Percentiles rank a stretch among this genome's conserved stretches.
These are phyloP conservation scores for Astrocystis sublimbata DNA, from an alignment of 495 filamentous ascomycete species.

Conservation along the genomic window DNA sequence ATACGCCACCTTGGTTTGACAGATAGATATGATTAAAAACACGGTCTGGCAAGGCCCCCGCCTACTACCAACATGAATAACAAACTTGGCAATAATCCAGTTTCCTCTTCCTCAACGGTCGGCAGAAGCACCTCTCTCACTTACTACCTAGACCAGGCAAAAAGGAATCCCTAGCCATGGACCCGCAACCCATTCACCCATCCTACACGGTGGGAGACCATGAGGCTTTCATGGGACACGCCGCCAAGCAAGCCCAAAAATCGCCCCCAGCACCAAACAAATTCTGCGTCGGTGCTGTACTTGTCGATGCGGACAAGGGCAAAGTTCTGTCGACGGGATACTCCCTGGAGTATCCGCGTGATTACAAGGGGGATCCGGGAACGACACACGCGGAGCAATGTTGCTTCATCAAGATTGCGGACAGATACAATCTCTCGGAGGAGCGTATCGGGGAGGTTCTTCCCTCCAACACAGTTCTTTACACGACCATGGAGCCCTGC, in stretches of 20 bases:
- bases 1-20: background rate
- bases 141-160: background rate
- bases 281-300: slow-evolving; percentile 79
- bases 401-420: slow-evolving; percentile 51
- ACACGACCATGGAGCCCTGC: slow-evolving; percentile 89
- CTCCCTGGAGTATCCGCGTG: slow-evolving; percentile 61
- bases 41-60: background rate
- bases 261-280: slow-evolving; percentile 76
- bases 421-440: slow-evolving; percentile 41
- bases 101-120: background rate
- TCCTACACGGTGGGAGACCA: slow-evolving; percentile 43
- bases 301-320: slow-evolving; percentile 57
- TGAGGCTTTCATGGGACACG: slow-evolving; percentile 61
- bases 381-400: slow-evolving; percentile 49
- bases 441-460: slow-evolving; percentile 41
- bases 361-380: slow-evolving; percentile 39
- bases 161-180: background rate
- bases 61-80: background rate
- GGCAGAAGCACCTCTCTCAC: background rate
- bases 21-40: background rate
- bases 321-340: slow-evolving; percentile 73
- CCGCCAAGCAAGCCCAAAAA: slow-evolving; percentile 63
- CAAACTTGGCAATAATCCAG: background rate
- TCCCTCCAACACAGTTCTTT: slow-evolving; percentile 56
- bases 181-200: slow-evolving; percentile 5